A percentile compares a stretch with the other conserved stretches of the same genome.
phyloP scores from a whole-genome alignment of 257 asterid genomes.

The Solanum rostratum region DNA sequence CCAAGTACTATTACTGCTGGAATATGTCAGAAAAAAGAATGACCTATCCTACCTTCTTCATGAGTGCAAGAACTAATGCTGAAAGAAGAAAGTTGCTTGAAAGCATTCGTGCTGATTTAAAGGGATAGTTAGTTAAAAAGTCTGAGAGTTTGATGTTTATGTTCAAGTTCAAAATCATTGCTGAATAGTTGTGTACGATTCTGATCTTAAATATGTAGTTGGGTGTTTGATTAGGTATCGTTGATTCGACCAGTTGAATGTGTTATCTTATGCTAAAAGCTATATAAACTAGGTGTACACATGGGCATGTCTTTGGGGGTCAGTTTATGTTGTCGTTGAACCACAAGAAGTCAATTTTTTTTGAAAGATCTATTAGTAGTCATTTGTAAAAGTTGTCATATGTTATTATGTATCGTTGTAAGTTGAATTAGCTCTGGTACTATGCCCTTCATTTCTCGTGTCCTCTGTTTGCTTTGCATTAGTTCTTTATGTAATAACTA shows the following conservation, averaged over 20 bases:
- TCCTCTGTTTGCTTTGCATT: not conserved
- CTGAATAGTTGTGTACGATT: not conserved
- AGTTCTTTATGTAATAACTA: not conserved
- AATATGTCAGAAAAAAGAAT: not conserved
- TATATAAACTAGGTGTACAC: not conserved
- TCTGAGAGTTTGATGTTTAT: not conserved
- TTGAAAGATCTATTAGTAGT: not conserved
- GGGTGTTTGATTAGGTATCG: not conserved
- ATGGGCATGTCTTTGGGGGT: not conserved
- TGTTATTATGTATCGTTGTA: not conserved
- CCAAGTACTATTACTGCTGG: not conserved
- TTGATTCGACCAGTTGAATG: not conserved
- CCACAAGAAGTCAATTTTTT: not conserved
- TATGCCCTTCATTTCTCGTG: not conserved
- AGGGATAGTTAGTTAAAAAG: not conserved
- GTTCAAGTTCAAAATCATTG: not conserved
- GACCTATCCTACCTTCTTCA: not conserved
- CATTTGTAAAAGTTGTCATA: not conserved
- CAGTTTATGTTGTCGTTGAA: not conserved
- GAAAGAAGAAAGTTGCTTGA: not conserved
- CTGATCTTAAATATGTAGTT: not conserved
- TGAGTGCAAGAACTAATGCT: not conserved
- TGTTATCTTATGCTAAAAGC: not conserved
- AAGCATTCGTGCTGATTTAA: not conserved
- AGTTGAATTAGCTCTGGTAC: not conserved